Evolutionary conservation across 1,284 basidiomycete species (phyloP).

Genomic region (Papiliotrema flavescens): DNA sequence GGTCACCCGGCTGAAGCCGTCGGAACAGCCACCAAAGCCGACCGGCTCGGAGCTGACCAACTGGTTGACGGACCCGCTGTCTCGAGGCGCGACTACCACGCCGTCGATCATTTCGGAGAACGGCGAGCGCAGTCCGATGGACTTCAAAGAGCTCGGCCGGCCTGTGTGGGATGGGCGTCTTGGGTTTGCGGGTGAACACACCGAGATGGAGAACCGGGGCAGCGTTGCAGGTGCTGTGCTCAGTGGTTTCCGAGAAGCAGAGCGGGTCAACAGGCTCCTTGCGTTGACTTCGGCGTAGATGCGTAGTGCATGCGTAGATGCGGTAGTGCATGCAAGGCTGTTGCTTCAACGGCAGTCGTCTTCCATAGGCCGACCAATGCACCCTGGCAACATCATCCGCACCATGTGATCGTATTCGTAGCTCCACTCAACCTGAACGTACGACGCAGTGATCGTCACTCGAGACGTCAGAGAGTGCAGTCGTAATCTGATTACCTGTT

Average conservation of each 20-base stretch:
- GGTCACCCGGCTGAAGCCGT: constrained; percentile 26
- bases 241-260: constrained; percentile 50
- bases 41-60: constrained; percentile 36
- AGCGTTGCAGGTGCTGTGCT: constrained; percentile 51
- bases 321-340: no score
- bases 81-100: constrained; percentile 53
- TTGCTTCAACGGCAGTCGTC: no score
- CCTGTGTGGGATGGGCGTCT: constrained; percentile 51
- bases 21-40: constrained; percentile 15
- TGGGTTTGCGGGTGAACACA: constrained; percentile 56
- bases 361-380: no score
- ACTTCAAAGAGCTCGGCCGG: constrained; percentile 51
- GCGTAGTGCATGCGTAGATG: no score
- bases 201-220: constrained; percentile 52
- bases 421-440: no score
- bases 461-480: no score
- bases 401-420: no score
- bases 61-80: constrained; percentile 52
- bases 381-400: no score
- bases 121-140: constrained; percentile 49
- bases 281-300: background rate
- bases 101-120: constrained; percentile 45
- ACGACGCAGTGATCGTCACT: no score
- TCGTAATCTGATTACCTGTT: no score
- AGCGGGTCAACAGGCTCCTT: constrained; percentile 39